These are phyloP conservation scores for Leucocoprinus sp. DNA, from an alignment of 768 basidiomycete species.

Conservation along the genomic window DNA sequence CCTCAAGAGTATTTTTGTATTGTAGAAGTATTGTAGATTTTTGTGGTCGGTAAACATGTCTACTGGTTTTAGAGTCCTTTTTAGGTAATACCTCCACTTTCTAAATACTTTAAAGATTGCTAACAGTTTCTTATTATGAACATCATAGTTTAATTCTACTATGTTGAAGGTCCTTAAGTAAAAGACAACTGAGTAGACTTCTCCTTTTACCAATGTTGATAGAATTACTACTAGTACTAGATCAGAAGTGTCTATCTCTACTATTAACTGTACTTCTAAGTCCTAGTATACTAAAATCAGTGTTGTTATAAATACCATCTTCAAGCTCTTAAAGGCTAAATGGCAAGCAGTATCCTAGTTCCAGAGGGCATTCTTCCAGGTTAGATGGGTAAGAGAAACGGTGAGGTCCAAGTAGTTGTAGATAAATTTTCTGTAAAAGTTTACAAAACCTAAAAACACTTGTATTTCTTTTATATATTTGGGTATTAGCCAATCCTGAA, in stretches of 20 bases:
- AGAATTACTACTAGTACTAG: too few species aligned
- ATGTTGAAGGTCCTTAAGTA: too few species aligned
- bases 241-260: background rate
- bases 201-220: too few species aligned
- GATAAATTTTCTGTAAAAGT: background rate
- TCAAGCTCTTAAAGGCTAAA: background rate
- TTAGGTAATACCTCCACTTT: too few species aligned
- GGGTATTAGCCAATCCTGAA: slow-evolving; percentile 28
- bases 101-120: too few species aligned
- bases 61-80: too few species aligned
- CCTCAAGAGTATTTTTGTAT: too few species aligned
- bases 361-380: background rate
- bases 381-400: background rate
- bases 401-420: background rate
- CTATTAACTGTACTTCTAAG: background rate
- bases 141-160: too few species aligned
- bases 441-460: background rate
- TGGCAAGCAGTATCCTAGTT: background rate
- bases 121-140: too few species aligned
- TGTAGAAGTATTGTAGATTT: too few species aligned
- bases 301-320: background rate
- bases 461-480: slow-evolving; percentile 21
- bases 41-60: too few species aligned
- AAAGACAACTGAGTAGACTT: too few species aligned
- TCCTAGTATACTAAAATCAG: background rate